Evolutionary conservation across 257 asterid species (phyloP), one percentile per base, ranked within the genome.

Genomic region (Solanum gracilifrons): DNA sequence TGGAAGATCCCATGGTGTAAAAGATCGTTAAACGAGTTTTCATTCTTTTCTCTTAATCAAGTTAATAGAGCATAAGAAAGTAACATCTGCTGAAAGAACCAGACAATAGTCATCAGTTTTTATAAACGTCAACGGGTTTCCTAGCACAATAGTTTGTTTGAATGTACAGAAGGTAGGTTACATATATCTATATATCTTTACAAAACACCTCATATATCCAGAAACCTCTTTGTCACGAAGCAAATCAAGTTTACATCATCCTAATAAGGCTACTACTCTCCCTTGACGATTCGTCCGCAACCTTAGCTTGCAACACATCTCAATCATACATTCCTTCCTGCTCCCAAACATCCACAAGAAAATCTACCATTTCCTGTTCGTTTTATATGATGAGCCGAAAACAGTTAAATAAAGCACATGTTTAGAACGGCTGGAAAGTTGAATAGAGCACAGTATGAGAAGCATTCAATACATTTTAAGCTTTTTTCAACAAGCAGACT

Each of bases 271-370:
- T 64, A 58, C 27, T 68, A 15, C 72, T 58, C 48, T 79, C 73
- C 35, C 55, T 55, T 68, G 64, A 51, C 8, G 25, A 55, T 77
- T 33, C 66, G 11, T 86, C n/a, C 6, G 15, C 73, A 25, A 31
- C 66, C 71, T 64, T 29, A 37, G 75, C 64, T 77, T 75, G 69
- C 64, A 82, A 72, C 80, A 66, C 80, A 29, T 80, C 87, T 92
- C 88, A 93, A 86, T 93, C 96, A 55, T 95, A 94, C 96, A 94
- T 73, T 29, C 98, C 98, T 85, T 94, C 98, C 87, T 93, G 95
- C 93, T 92, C 98, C 98, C 98, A 94, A 69, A 92, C 85, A 87
- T 94, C 98, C 87, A 93, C 98, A 46, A 95, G 95, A 89, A 95
- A 94, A 87, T 94, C 98, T 37, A 94, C 87, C 98, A 95, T 93